A percentile compares a stretch with the other conserved stretches of the same genome.
phyloP scores from a whole-genome alignment of 2,329 filamentous ascomycete genomes.

The Passalora sequoiae region DNA sequence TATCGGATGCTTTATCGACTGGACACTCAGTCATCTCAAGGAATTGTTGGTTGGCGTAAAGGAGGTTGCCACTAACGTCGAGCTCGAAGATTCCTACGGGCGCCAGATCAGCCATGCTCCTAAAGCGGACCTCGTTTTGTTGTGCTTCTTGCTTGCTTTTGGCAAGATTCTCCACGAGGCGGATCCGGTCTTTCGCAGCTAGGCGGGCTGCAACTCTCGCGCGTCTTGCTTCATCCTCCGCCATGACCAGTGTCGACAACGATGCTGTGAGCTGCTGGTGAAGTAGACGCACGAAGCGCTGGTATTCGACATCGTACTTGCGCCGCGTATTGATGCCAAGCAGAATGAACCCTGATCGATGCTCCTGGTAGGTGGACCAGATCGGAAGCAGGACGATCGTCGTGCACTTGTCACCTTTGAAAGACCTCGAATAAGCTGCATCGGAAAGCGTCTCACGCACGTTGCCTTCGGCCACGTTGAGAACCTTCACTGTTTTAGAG shows the following conservation, averaged over 20 bases:
- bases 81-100: constrained; percentile 39
- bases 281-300: constrained; percentile 34
- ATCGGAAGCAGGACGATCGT: constrained; percentile 34
- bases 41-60: constrained; percentile 38
- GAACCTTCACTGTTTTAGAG: constrained; percentile 1
- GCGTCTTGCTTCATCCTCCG: constrained; percentile 16
- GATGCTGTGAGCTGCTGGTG: constrained; percentile 20
- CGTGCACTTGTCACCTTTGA: constrained; percentile 30
- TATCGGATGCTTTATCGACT: constrained; percentile 5
- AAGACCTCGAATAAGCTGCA: background rate
- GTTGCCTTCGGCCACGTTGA: background rate
- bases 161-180: constrained; percentile 22
- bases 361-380: constrained; percentile 14
- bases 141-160: constrained; percentile 21
- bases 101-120: constrained; percentile 35
- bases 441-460: background rate
- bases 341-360: constrained; percentile 23
- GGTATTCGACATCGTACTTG: constrained; percentile 30
- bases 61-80: constrained; percentile 30
- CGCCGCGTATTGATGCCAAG: constrained; percentile 36
- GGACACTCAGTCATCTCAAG: constrained; percentile 27
- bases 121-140: constrained; percentile 33
- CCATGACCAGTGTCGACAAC: constrained; percentile 30
- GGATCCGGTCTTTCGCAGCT: constrained; percentile 14
- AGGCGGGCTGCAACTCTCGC: constrained; percentile 12